phyloP scores from a whole-genome alignment of 2,329 filamentous ascomycete species.

The Didymella lethalis region DNA sequence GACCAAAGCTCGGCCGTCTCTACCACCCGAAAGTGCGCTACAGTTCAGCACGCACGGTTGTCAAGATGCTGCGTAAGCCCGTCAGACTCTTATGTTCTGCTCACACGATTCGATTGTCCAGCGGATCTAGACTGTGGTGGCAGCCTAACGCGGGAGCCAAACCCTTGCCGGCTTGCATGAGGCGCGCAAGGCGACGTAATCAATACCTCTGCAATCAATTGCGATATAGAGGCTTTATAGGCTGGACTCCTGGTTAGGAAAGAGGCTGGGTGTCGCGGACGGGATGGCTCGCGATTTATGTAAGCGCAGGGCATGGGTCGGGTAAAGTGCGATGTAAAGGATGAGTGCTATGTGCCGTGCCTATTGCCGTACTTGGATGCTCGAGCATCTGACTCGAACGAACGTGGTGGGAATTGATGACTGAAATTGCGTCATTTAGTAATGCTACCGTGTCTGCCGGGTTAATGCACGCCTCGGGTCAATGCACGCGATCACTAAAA shows the following conservation, averaged over 20 bases:
- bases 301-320: slow-evolving; percentile 5
- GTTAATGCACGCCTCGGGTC: too few species aligned
- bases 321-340: slow-evolving; percentile 8
- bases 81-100: neutral
- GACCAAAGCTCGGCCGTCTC: neutral
- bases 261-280: slow-evolving; percentile 8
- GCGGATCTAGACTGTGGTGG: neutral
- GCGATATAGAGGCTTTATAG: neutral
- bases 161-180: slow-evolving; percentile 3
- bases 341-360: neutral
- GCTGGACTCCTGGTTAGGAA: slow-evolving; percentile 6
- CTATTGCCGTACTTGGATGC: neutral
- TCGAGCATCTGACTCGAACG: neutral
- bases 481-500: too few species aligned
- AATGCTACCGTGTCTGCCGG: neutral
- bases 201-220: slow-evolving; percentile 11
- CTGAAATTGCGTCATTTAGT: neutral
- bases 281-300: neutral
- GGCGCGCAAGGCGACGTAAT: slow-evolving; percentile 14
- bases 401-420: neutral
- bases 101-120: neutral
- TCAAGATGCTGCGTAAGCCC: neutral
- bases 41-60: neutral
- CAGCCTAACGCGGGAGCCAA: neutral
- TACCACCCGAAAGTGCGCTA: neutral